Base-by-base conservation (phyloP, 2,329 filamentous ascomycete species). In the Fonsecaea multimorphosa region DNA sequence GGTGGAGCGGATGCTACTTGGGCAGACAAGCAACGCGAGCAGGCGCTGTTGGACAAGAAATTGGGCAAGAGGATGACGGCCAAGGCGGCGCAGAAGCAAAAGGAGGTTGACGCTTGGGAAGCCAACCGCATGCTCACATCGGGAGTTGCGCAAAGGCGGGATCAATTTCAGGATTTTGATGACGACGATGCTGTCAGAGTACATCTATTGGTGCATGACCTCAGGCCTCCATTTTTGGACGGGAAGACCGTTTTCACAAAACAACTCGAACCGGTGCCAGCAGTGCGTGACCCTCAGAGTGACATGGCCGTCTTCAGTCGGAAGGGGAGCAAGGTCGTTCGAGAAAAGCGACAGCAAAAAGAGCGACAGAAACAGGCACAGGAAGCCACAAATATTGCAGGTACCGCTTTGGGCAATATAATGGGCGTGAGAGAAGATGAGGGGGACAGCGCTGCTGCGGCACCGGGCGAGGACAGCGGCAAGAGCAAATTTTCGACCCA, bases 221-320 rank as follows among this genome's bases (percentile, higher is more conserved):
- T 99, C 40, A 91, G 92, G 69, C 95, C 95, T 9, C 96, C 95
- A 0, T 99, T 99, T 74, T 81, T 99, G 55, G 94, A 99, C 79
- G 95, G 95, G 27, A 89, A 93, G 72, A 98, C 90, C 22, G 91
- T 99, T 64, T 99, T 99, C 76, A 99, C 95, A 2, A 98, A 97
- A 78, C 96, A 99, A 77, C 78, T 98, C 24, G 95, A 99, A 65
- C 96, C 95, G 0, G 91, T 99, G 0, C 92, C 94, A 0, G 96
- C 95, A 0, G 91, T 99, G 14, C 87, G 91, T 59, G 95, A 99
- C 76, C 89, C 91, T 29, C 94, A 98, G 78, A 99, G 96, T 75
- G 95, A 99, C 75, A 97, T 99, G 95, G 95, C 95, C 0, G 93
- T 99, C 1, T 98, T 98, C 73, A 96, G 93, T 79, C 87, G 94